Evolutionary conservation across 2,329 filamentous ascomycete genomes (phyloP), one percentile per base, ranked within the genome.

Genomic region (Neophaeococcomyces mojaviensis): DNA sequence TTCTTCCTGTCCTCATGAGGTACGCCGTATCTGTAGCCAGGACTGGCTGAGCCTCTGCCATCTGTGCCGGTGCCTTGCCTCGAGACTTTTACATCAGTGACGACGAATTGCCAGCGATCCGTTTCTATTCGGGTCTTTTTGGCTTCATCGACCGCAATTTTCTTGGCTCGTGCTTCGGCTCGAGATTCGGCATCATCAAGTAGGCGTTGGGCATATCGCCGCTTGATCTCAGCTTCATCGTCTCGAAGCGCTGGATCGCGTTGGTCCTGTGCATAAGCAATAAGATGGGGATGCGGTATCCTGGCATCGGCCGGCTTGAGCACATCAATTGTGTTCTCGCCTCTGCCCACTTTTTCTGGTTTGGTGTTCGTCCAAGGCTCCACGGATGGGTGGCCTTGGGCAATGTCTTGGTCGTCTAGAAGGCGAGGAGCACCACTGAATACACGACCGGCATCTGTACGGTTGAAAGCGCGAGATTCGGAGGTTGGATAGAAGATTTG

Each of bases 381-480:
- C 59, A 53, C 28, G 9, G 39, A 35, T 13, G 42, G 34, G 31
- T 53, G 46, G 31, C 58, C 57, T 36, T 65, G 55, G n/a, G 60
- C 56, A 36, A 60, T 58, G 26, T 58, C 55, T 9, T 66, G 59
- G 32, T 68, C 59, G 10, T 61, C 60, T 4, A 59, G 49, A 13
- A 69, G 53, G 12, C 64, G 62, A 2, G 68, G 68, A 4, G 69
- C 68, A 13, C 60, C 68, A 13, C 66, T 68, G 61, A 83, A 82
- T 24, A 78, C 78, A 49, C 76, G 75, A 15, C 75, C 79, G 3
- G 79, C 79, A 54, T 82, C 79, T n/a, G 68, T 70, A 57, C 79
- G 77, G n/a, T 75, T 82, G 61, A 82, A 82, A 18, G 71, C 69
- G 4, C 79, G 73, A 1, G 79, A 82, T 60, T 83, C 79, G 4